Evolutionary conservation across 768 basidiomycete species (phyloP).

Genomic region (Termitomyces sp.): DNA sequence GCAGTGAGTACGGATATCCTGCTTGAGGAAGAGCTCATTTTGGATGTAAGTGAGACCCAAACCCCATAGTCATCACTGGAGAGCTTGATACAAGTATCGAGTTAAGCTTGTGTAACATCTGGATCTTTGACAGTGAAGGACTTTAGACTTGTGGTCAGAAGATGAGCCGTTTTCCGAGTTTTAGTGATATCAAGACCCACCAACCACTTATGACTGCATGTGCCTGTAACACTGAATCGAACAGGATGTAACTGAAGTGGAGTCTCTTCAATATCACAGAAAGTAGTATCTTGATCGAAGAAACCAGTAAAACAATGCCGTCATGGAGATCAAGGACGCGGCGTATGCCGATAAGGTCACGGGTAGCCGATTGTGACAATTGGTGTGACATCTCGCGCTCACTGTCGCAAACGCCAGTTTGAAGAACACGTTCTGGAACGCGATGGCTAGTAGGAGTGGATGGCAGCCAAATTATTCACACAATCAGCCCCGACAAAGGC

Average conservation of each 20-base stretch:
- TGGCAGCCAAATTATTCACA: not conserved
- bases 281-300: no score
- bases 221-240: no score
- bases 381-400: constrained; percentile 1
- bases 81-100: not conserved
- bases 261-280: no score
- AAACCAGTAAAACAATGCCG: no score
- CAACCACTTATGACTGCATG: no score
- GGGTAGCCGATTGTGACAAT: not conserved
- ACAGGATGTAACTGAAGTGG: no score
- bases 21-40: not conserved
- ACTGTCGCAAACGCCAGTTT: not conserved
- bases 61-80: not conserved
- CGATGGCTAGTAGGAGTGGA: not conserved
- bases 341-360: not conserved
- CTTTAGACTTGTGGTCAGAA: no score
- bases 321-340: not conserved
- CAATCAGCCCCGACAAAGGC: not conserved
- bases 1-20: no score
- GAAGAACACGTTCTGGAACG: constrained; percentile 37
- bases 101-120: not conserved
- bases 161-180: no score
- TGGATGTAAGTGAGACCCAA: no score
- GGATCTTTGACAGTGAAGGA: not conserved
- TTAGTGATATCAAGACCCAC: no score